Base-by-base conservation (phyloP, 2,329 filamentous ascomycete species). In the Onygena corvina region DNA sequence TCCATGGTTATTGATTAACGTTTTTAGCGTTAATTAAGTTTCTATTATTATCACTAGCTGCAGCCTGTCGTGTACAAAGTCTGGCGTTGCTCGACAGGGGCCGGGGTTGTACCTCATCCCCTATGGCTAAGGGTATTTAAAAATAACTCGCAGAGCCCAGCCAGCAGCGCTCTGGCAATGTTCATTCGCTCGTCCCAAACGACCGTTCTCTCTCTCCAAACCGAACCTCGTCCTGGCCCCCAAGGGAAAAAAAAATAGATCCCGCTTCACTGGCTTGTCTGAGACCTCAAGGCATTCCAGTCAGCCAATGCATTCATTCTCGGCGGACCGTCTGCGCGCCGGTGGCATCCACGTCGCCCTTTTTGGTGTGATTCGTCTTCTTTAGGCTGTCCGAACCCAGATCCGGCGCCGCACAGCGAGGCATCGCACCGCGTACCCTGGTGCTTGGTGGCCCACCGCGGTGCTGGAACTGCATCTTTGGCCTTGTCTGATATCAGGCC, bases 341-440 rank as follows among this genome's bases (percentile, higher is more conserved):
- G 36, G 36, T 40, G 36, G 36, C 36, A 40, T 40, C 36, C 36
- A 40, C 36, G 36, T 40, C 36, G 36, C 36, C n/a, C 14, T 40
- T 23, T 18, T 40, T 40, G 36, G 36, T 40, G 36, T 40, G 36
- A 40, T 40, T 40, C 25, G 36, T 23, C 36, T 40, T 21, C 25
- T 40, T 40, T 40, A 40, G 36, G 36, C 36, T 40, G 36, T 11
- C n/a, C 25, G 16, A 40, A 23, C 12, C 36, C 36, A 40, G 36
- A 40, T 20, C 21, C 36, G 36, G 36, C 18, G 36, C 36, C 20
- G 36, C 11, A 40, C 36, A 40, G 36, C 36, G 36, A 40, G 36
- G 18, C 36, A 40, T 23, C 36, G 36, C 36, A 40, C 36, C 7
- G 20, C 36, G 25, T 23, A 40, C 36, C 36, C 36, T 23, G 18